Evolutionary conservation across 1,139 yeast genomes (phyloP), one percentile per base, ranked within the genome.

Genomic region (Chernovozyma sophiae-reginae): DNA sequence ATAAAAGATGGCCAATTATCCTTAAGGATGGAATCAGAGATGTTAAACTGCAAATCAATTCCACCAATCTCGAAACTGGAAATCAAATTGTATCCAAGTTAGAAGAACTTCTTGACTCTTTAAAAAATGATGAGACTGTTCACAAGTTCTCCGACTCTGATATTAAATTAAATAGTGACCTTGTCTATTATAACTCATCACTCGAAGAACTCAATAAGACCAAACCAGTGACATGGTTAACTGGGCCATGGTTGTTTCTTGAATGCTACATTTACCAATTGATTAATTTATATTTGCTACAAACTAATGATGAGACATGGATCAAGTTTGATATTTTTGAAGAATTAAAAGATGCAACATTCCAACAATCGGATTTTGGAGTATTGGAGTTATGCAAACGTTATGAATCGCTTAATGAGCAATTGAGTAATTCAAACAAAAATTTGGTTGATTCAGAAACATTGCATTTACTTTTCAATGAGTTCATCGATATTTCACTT

Each of bases 171-270:
- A 70, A 74, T 43, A 61, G 68, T 4, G 68, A 73, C 36, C 73
- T 82, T 41, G 50, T 52, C 13, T 62, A 73, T 5, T 82, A 72
- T 55, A 80, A 84, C 53, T 68, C 66, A 3, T 65, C 68, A 10
- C 54, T 77, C 35, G 55, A 47, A 4, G 49, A 53, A 19, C 48
- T 57, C 29, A 56, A 58, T 38, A 37, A 54, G 39, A 49, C 41
- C 13, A 54, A 51, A 37, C 45, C 48, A 20, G 60, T 62, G n/a
- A 74, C 83, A 15, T 92, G 97, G 97, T 65, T 70, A 42, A 72
- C 81, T n/a, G 95, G 92, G 1, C 96, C 96, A 15, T 92, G 99
- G 99, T 66, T 92, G 39, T 83, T 72, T 52, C 69, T 86, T 35
- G 99, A 94, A 60, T 84, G 96, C 57, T 82, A 82, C 55, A 56